These are phyloP conservation scores for Raphanus sativus DNA, from an alignment of 345 rosid species.

Conservation along the genomic window DNA sequence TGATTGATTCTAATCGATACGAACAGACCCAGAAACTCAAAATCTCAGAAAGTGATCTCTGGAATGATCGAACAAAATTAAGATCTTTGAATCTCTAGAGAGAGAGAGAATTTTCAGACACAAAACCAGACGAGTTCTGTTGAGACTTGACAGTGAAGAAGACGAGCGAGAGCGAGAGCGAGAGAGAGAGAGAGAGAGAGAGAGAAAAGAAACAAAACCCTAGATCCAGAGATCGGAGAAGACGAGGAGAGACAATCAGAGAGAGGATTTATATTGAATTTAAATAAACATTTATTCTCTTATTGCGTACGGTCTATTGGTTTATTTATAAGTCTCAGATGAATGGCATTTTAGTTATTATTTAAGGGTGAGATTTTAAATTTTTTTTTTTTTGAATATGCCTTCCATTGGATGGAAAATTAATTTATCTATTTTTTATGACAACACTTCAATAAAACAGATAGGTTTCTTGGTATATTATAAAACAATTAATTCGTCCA, in stretches of 20 bases:
- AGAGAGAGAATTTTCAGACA: neutral
- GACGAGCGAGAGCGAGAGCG: neutral
- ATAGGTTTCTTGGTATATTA: neutral
- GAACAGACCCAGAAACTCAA: conserved; percentile 8
- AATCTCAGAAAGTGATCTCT: neutral
- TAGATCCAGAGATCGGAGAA: conserved; percentile 37
- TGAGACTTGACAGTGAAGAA: neutral
- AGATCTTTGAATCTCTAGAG: conserved; percentile 5
- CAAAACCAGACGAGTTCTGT: neutral
- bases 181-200: neutral
- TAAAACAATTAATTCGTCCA: neutral
- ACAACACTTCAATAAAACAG: neutral
- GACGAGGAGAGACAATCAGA: conserved; percentile 16
- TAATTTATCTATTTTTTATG: neutral
- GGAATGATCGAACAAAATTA: neutral
- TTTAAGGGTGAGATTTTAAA: neutral
- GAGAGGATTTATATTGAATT: neutral
- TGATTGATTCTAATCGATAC: neutral
- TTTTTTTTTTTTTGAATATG: too few species aligned
- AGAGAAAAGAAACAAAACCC: neutral
- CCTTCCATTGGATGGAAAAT: neutral
- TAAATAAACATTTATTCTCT: neutral
- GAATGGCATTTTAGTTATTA: conserved; percentile 29
- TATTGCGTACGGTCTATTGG: conserved; percentile 23
- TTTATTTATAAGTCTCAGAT: conserved; percentile 13